Conservation (phyloP, 805 yeast species). For the Debaryomyces maramus region DNA sequence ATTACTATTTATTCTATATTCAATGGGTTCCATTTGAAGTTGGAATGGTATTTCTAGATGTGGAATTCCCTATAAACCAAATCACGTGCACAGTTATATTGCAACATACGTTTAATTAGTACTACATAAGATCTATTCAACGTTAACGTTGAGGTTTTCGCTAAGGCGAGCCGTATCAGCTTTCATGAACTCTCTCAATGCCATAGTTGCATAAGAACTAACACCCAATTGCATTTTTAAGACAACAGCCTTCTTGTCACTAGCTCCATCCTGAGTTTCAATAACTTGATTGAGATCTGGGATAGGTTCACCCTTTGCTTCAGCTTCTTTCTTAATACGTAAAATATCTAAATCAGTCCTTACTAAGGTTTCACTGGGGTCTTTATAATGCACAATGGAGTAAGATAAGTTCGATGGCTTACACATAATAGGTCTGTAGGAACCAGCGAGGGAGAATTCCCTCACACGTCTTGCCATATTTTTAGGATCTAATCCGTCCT, state of each 20-base stretch:
- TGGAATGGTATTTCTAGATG: too few relatives aligned
- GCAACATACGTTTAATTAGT: too few relatives aligned
- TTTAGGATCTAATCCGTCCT: slow-evolving; percentile 80
- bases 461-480: slow-evolving; percentile 81
- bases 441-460: slow-evolving; percentile 90
- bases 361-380: slow-evolving; percentile 68
- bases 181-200: slow-evolving; percentile 85
- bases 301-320: slow-evolving; percentile 3
- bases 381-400: slow-evolving; percentile 58
- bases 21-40: too few relatives aligned
- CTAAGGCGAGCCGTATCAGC: slow-evolving; percentile 57
- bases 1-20: too few relatives aligned
- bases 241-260: slow-evolving; percentile 61
- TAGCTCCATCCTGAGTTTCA: slow-evolving; percentile 34
- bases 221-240: slow-evolving; percentile 76
- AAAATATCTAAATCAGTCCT: slow-evolving; percentile 69
- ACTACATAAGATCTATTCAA: not conserved
- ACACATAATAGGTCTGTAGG: slow-evolving; percentile 73
- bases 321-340: slow-evolving; percentile 23
- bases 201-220: slow-evolving; percentile 97
- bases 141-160: slow-evolving; percentile 8
- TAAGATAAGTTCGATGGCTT: slow-evolving; percentile 66
- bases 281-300: slow-evolving; percentile 22
- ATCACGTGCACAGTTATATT: too few relatives aligned
- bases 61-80: too few relatives aligned